Base-by-base conservation (phyloP, 2,329 filamentous ascomycete genomes). In the Diaporthe velutina region DNA sequence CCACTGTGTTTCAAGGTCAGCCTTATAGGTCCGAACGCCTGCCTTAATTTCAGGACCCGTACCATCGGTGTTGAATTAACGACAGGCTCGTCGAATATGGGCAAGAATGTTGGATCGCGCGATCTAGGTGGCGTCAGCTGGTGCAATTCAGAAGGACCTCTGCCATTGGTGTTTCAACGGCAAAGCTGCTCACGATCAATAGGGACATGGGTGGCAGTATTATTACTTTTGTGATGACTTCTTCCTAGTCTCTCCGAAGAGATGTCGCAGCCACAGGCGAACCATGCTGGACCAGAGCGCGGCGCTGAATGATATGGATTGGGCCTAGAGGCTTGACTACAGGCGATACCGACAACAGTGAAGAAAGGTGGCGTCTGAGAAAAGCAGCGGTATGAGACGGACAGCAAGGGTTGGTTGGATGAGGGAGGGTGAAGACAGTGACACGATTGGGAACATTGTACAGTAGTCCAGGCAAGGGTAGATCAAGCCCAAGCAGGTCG, bases 171-270 rank as follows among this genome's bases (percentile, higher is more conserved):
- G 22, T 22, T 19, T 12, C n/a, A 28, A 68, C 17, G 15, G 30
- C 33, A 28, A 38, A 17, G 13, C 30, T 17, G 22, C 22, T 22
- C 13, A 19, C 22, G 30, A 30, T 28, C 28, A 30, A 28, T 40
- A 28, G n/a, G 40, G 45, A 40, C 6, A 28, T 42, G 35, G 58
- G 25, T 54, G 7, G 25, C 2, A 12, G 33, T 68, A 38, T 38
- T 54, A 68, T 68, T 68, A 71, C 70, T 61, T 52, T 61, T 48
- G 55, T 40, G 55, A 52, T 25, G 70, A 15, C 70, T 22, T 72
- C 22, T 68, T 68, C 64, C 57, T 30, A 3, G 19, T 25, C 5
- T 64, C 70, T 6, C 45, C 35, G 17, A 64, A 33, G 35, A 72
- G 33, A 13, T 72, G 25, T 35, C n/a, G 58, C 50, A 60, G 58